These are phyloP conservation scores for Salisapilia sapeloensis DNA, from an alignment of 352 stramenopile genomes.

Conservation along the genomic window DNA sequence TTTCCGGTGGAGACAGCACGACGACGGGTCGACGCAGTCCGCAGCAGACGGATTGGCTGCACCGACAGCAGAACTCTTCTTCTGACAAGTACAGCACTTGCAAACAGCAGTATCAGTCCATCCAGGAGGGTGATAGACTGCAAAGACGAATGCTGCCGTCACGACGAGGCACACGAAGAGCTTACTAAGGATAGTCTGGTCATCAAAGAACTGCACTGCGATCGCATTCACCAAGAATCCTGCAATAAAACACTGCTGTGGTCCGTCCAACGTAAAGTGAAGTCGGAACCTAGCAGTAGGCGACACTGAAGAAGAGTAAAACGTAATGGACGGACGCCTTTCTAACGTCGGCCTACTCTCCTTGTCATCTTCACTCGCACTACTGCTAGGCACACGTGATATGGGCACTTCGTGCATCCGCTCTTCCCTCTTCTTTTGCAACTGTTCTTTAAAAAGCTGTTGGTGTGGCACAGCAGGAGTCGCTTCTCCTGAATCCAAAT, in stretches of 20 bases:
- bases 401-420: no score
- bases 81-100: not conserved
- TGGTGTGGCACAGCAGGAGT: constrained; percentile 39
- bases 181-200: constrained; percentile 53
- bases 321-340: no score
- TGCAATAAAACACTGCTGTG: constrained; percentile 55
- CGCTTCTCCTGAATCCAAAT: constrained; percentile 5
- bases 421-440: constrained; percentile 8
- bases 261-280: constrained; percentile 33
- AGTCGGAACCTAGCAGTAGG: constrained; percentile 23
- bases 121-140: constrained; percentile 26
- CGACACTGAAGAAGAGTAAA: no score
- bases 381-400: no score
- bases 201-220: constrained; percentile 35
- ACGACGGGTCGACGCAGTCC: no score
- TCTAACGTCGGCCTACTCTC: no score
- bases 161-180: constrained; percentile 34
- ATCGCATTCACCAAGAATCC: constrained; percentile 67
- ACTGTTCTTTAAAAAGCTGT: constrained; percentile 49
- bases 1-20: no score
- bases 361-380: no score
- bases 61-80: no score
- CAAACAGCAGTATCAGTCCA: not conserved
- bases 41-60: no score
- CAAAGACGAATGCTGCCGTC: constrained; percentile 21